Evolutionary conservation across 352 stramenopile species (phyloP).

Genomic region (Pythium brassicae): DNA sequence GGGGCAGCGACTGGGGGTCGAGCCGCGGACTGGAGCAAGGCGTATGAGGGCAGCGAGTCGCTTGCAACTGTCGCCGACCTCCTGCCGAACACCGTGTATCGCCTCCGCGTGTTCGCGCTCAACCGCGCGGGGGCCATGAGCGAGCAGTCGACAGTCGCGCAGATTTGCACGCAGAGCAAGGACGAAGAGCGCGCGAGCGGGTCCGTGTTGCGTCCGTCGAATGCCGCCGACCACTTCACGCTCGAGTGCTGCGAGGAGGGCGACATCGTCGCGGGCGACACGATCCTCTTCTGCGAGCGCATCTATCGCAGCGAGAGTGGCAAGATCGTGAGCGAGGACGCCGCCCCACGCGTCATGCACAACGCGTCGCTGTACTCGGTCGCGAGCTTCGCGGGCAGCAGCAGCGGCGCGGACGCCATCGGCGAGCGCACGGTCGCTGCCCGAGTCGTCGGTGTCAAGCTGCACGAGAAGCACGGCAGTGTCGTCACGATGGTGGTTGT

Average conservation of each 20-base stretch:
- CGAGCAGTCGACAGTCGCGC: constrained; percentile 70
- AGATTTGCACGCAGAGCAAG: constrained; percentile 71
- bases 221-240: constrained; percentile 61
- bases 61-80: constrained; percentile 61
- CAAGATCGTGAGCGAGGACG: constrained; percentile 28
- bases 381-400: constrained; percentile 25
- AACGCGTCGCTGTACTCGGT: constrained; percentile 48
- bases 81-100: constrained; percentile 78
- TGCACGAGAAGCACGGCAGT: constrained; percentile 41
- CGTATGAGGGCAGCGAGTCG: constrained; percentile 79
- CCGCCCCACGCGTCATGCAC: constrained; percentile 8
- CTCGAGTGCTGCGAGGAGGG: constrained; percentile 69
- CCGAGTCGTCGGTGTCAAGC: constrained; percentile 43
- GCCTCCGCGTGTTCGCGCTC: constrained; percentile 75
- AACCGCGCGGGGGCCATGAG: constrained; percentile 61
- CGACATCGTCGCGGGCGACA: constrained; percentile 85
- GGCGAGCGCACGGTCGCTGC: constrained; percentile 75
- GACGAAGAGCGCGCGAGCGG: constrained; percentile 45
- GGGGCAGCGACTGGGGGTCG: not conserved
- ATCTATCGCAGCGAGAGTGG: constrained; percentile 52
- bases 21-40: constrained; percentile 51
- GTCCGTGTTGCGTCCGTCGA: constrained; percentile 25
- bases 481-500: constrained; percentile 65
- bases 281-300: constrained; percentile 90
- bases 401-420: constrained; percentile 23